These are phyloP conservation scores for Penicillium decumbens DNA, from an alignment of 2,329 filamentous ascomycete genomes.

Conservation along the genomic window DNA sequence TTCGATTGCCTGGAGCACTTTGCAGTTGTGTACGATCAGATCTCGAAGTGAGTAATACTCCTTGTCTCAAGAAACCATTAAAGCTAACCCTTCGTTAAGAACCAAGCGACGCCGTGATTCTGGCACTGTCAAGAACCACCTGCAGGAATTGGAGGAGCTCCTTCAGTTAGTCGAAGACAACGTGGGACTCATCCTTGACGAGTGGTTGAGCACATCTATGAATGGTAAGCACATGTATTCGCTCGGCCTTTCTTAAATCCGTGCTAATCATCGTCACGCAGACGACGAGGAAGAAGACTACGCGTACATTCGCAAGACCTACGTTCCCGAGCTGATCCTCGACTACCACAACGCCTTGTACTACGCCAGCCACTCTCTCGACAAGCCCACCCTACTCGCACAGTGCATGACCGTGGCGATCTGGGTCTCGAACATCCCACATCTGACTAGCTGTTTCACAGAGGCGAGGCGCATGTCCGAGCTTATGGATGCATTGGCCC, in stretches of 20 bases:
- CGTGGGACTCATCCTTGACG: conserved; percentile 57
- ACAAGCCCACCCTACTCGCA: conserved; percentile 67
- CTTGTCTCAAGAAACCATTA: not conserved
- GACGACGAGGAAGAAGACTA: conserved; percentile 59
- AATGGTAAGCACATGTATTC: conserved; percentile 49
- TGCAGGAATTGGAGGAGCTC: conserved; percentile 51
- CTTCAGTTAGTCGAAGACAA: conserved; percentile 53
- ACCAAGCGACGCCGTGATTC: conserved; percentile 34
- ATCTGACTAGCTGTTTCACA: conserved; percentile 62
- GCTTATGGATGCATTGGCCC: conserved; percentile 70
- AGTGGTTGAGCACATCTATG: conserved; percentile 57
- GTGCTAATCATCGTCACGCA: conserved; percentile 23
- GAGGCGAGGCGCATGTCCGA: conserved; percentile 66
- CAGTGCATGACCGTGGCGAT: conserved; percentile 83
- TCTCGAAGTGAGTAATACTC: conserved; percentile 36
- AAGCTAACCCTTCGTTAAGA: conserved; percentile 17
- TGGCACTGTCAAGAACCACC: conserved; percentile 47
- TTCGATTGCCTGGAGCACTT: conserved; percentile 67
- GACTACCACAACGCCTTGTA: conserved; percentile 79
- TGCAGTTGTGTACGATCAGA: conserved; percentile 50
- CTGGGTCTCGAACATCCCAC: conserved; percentile 66
- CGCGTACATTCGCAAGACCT: conserved; percentile 63
- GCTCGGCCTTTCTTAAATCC: not conserved
- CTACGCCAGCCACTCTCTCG: conserved; percentile 68
- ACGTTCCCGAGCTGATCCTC: conserved; percentile 79